Conservation (phyloP, 345 rosid genomes). For the Acer campestre region DNA sequence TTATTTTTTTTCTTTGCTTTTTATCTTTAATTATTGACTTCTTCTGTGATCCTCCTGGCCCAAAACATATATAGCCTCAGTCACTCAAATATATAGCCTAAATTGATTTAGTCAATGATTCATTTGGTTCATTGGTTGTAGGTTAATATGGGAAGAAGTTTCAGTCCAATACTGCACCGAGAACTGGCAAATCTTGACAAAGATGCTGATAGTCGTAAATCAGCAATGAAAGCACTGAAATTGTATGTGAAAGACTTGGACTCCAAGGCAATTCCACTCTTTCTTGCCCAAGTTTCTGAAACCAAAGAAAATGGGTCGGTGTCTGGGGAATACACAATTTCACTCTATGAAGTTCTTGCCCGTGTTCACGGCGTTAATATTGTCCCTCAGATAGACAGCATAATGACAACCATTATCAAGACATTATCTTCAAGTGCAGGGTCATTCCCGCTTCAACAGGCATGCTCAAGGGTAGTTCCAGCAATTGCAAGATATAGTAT, state of each 20-base stretch:
- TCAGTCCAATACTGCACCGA: conserved; percentile 63
- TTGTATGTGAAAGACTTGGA: conserved; percentile 82
- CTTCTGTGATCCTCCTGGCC: not conserved
- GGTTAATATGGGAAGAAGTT: conserved; percentile 66
- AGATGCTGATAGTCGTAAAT: conserved; percentile 73
- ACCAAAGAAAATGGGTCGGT: conserved; percentile 83
- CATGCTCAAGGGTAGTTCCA: conserved; percentile 91
- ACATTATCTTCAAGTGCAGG: conserved; percentile 91
- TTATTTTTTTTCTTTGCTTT: not conserved
- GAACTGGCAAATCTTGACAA: conserved; percentile 87
- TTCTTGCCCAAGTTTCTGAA: conserved; percentile 88
- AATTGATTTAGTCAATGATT: too few relatives aligned
- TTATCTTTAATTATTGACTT: not conserved
- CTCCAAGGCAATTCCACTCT: conserved; percentile 75
- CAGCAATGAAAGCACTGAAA: conserved; percentile 83
- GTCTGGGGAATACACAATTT: conserved; percentile 85
- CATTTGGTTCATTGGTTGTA: conserved; percentile 21
- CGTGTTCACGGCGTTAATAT: conserved; percentile 93
- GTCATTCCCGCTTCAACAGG: conserved; percentile 94
- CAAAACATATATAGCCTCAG: too few relatives aligned
- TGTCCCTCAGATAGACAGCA: conserved; percentile 85
- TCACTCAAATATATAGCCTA: not conserved
- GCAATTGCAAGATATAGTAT: conserved; percentile 92
- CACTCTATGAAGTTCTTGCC: conserved; percentile 92
- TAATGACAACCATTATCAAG: conserved; percentile 81